Evolutionary conservation across 257 asterid species (phyloP).

Genomic region (Craterostigma plantagineum): DNA sequence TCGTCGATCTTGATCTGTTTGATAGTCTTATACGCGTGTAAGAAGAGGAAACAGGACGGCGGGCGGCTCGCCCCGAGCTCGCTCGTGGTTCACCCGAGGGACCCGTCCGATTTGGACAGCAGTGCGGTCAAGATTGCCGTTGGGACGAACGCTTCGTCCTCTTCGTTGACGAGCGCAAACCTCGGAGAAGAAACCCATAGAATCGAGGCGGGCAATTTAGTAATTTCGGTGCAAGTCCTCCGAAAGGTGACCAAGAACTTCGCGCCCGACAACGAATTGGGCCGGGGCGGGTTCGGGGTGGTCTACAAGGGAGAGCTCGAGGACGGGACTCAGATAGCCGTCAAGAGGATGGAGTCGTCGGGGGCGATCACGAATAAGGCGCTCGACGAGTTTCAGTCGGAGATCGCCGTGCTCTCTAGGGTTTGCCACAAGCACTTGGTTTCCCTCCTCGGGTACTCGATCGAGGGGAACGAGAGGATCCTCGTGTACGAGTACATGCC

Average conservation of each 20-base stretch:
- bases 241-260: constrained; percentile 63
- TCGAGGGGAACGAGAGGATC: constrained; percentile 59
- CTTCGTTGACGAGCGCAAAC: constrained; percentile 21
- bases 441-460: constrained; percentile 63
- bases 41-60: constrained; percentile 20
- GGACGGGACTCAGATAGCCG: constrained; percentile 80
- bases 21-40: constrained; percentile 26
- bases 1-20: constrained; percentile 29
- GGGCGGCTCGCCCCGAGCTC: constrained; percentile 23
- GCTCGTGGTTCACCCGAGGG: constrained; percentile 67
- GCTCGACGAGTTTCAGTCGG: constrained; percentile 60
- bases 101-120: constrained; percentile 35
- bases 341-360: constrained; percentile 80
- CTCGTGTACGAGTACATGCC: constrained; percentile 85
- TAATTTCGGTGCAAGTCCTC: constrained; percentile 72
- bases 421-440: constrained; percentile 85
- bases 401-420: constrained; percentile 70
- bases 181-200: constrained; percentile 49
- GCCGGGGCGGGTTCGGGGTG: constrained; percentile 95
- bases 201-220: constrained; percentile 55
- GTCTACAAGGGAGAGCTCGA: constrained; percentile 74
- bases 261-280: constrained; percentile 68
- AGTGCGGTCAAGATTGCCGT: constrained; percentile 37
- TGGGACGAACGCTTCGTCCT: constrained; percentile 18
- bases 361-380: constrained; percentile 57